These are phyloP conservation scores for Phoenix roebelenii DNA, from an alignment of 176 grass and related monocot species.

Conservation along the genomic window DNA sequence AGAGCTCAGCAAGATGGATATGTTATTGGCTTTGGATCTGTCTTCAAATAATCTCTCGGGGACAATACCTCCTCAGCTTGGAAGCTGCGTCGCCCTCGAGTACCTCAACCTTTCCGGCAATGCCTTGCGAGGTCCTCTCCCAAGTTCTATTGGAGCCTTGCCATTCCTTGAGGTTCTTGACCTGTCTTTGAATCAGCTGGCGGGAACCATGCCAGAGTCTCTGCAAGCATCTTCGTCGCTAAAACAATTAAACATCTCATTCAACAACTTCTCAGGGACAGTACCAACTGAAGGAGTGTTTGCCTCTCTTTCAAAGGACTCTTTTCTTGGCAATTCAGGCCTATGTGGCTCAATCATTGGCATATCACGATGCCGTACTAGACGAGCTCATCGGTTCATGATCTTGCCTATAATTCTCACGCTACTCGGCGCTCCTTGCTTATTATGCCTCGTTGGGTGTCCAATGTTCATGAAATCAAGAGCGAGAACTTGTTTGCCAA, in stretches of 20 bases:
- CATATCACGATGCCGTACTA: constrained; percentile 24
- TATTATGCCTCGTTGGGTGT: constrained; percentile 13
- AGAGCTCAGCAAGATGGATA: constrained; percentile 59
- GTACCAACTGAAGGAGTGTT: constrained; percentile 47
- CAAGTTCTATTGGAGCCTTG: constrained; percentile 44
- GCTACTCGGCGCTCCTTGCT: not conserved
- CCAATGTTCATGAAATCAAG: not conserved
- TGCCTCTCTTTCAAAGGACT: constrained; percentile 31
- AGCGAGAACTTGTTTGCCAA: not conserved
- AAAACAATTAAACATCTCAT: constrained; percentile 53
- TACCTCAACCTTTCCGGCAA: constrained; percentile 73
- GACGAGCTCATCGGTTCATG: constrained; percentile 17
- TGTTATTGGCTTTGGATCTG: constrained; percentile 69
- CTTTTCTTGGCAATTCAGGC: constrained; percentile 48
- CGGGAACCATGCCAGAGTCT: constrained; percentile 33
- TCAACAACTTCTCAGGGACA: constrained; percentile 65
- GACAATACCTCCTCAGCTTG: constrained; percentile 53
- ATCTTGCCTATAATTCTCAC: constrained; percentile 19
- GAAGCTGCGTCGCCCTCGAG: constrained; percentile 65
- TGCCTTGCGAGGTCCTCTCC: constrained; percentile 37
- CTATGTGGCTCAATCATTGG: constrained; percentile 43
- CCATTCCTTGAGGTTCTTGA: constrained; percentile 74
- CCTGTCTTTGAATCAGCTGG: constrained; percentile 53
- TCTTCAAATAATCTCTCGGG: constrained; percentile 65
- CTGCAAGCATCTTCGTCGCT: constrained; percentile 35